phyloP scores from a whole-genome alignment of 2,329 filamentous ascomycete species.

The Remersonia thermophila region DNA sequence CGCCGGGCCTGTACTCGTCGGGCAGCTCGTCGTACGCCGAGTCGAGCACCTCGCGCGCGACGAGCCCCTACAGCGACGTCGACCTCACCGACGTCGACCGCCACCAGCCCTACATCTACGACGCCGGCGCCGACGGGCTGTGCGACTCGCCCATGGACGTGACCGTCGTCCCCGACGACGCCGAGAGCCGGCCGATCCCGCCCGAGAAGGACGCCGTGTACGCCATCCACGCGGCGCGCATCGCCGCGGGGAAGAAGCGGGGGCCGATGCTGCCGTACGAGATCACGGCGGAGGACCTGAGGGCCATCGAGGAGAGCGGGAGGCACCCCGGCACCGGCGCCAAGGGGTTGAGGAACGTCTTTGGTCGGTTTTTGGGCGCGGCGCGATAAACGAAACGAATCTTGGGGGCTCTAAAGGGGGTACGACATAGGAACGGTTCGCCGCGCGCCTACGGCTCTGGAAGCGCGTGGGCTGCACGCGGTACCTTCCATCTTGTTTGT shows the following conservation, averaged over 20 bases:
- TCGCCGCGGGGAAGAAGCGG: conserved; percentile 15
- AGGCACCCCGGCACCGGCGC: no score
- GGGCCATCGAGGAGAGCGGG: no score
- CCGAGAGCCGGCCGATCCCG: conserved; percentile 22
- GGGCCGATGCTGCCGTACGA: conserved; percentile 39
- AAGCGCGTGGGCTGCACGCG: no score
- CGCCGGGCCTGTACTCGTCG: conserved; percentile 29
- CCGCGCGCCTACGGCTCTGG: no score
- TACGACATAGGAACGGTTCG: no score
- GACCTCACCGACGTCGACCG: conserved; percentile 12
- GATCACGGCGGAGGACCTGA: conserved; percentile 35
- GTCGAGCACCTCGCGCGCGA: conserved; percentile 29
- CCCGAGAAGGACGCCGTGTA: conserved; percentile 25
- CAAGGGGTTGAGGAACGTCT: no score
- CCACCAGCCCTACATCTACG: conserved; percentile 27
- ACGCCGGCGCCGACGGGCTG: conserved; percentile 26
- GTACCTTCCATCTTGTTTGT: no score
- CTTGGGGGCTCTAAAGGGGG: no score
- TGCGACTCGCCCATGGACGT: conserved; percentile 40
- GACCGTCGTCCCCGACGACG: conserved; percentile 31
- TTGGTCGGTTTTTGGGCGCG: no score
- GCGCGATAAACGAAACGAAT: no score
- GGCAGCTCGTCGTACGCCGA: conserved; percentile 36
- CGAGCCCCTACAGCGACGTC: conserved; percentile 35
- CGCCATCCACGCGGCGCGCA: conserved; percentile 16